A percentile compares a stretch with the other conserved stretches of the same genome.
Conservation (phyloP, 2,329 filamentous ascomycete genomes). For the Venturia pyrina region DNA sequence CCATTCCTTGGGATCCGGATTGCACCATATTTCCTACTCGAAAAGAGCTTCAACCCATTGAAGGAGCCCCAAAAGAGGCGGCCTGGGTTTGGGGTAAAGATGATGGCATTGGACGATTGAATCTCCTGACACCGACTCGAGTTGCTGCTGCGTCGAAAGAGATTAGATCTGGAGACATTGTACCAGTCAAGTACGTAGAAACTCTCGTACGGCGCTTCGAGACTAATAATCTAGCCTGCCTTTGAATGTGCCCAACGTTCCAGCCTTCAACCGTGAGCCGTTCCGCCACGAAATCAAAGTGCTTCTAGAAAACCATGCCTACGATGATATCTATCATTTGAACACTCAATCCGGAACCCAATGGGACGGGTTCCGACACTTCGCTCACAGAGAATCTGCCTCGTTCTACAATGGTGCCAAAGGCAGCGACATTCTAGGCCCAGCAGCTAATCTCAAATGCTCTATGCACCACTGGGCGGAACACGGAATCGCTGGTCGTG, state of each 20-base stretch:
- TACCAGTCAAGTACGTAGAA: conserved; percentile 39
- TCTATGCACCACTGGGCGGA: conserved; percentile 36
- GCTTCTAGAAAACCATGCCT: conserved; percentile 24
- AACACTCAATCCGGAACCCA: conserved; percentile 37
- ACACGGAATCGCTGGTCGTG: conserved; percentile 35
- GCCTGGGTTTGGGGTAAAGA: conserved; percentile 53
- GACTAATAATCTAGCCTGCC: conserved; percentile 35
- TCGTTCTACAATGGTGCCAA: conserved; percentile 35
- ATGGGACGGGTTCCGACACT: conserved; percentile 37
- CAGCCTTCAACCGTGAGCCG: conserved; percentile 41
- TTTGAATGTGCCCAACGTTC: conserved; percentile 40
- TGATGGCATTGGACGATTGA: conserved; percentile 43
- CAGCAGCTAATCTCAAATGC: conserved; percentile 32
- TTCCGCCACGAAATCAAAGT: conserved; percentile 47
- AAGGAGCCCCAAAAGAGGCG: conserved; percentile 43
- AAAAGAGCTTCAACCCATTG: conserved; percentile 41
- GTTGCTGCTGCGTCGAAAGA: conserved; percentile 44
- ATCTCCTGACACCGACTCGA: conserved; percentile 45
- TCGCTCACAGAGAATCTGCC: conserved; percentile 28
- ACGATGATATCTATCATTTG: conserved; percentile 34
- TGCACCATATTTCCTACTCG: conserved; percentile 42
- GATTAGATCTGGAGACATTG: conserved; percentile 46
- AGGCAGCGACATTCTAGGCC: conserved; percentile 30
- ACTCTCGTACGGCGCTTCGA: background rate
- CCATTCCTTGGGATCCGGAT: conserved; percentile 45